These are phyloP conservation scores for Solanum bulbocastanum DNA, from an alignment of 257 asterid genomes.

Conservation along the genomic window DNA sequence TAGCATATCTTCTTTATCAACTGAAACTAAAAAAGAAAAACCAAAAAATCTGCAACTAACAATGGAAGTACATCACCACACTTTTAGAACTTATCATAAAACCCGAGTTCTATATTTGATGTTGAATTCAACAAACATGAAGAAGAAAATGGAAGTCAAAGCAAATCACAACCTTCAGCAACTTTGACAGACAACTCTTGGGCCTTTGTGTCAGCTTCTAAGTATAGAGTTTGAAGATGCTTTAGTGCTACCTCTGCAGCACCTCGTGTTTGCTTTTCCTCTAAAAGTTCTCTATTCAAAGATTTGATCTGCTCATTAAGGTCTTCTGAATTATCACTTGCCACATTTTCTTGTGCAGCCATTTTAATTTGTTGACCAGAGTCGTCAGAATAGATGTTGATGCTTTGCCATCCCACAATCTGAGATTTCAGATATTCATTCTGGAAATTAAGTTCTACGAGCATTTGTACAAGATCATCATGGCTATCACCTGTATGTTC, in stretches of 20 bases:
- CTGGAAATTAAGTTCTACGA: slow-evolving; percentile 72
- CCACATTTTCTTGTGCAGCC: slow-evolving; percentile 18
- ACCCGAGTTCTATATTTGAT: neutral
- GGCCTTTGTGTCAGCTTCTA: slow-evolving; percentile 69
- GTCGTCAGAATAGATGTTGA: slow-evolving; percentile 14
- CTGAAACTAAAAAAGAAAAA: slow-evolving; percentile 1
- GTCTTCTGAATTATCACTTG: slow-evolving; percentile 20
- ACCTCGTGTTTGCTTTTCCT: slow-evolving; percentile 72
- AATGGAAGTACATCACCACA: neutral
- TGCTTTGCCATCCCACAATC: slow-evolving; percentile 44
- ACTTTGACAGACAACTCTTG: slow-evolving; percentile 69
- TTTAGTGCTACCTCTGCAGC: slow-evolving; percentile 94
- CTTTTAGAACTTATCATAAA: neutral
- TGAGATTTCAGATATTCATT: slow-evolving; percentile 83
- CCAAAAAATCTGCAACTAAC: neutral
- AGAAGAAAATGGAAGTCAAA: neutral
- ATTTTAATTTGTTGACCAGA: slow-evolving; percentile 15
- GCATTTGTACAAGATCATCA: slow-evolving; percentile 60
- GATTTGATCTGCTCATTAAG: slow-evolving; percentile 54
- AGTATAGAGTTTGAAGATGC: slow-evolving; percentile 61
- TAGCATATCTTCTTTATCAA: slow-evolving; percentile 2
- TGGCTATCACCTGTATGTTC: slow-evolving; percentile 22
- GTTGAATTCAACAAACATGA: neutral
- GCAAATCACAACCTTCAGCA: slow-evolving; percentile 72
- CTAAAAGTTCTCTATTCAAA: slow-evolving; percentile 55